phyloP scores from a whole-genome alignment of 257 asterid genomes.

The Lantana camara region DNA sequence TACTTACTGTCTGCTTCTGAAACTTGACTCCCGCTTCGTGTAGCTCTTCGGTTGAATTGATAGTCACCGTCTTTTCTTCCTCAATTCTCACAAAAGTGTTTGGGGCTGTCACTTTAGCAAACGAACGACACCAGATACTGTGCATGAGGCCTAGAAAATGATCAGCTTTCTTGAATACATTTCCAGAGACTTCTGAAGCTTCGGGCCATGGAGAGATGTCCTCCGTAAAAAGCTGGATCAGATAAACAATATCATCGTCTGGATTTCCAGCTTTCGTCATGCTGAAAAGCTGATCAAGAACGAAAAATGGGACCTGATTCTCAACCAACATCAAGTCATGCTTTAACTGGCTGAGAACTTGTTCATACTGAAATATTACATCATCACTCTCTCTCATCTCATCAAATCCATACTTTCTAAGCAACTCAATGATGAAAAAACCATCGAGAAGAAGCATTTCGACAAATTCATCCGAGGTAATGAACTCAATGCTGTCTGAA shows the following conservation, averaged over 20 bases:
- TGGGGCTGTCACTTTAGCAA: background rate
- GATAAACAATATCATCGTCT: no score
- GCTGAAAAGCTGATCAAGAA: slow-evolving; percentile 33
- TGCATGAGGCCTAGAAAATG: slow-evolving; percentile 39
- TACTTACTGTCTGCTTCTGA: background rate
- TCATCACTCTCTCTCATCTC: slow-evolving; percentile 17
- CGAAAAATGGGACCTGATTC: slow-evolving; percentile 48
- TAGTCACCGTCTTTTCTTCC: slow-evolving; percentile 18
- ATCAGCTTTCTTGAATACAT: background rate
- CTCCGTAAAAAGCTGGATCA: slow-evolving; percentile 17
- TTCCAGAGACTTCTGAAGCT: background rate
- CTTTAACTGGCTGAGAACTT: no score
- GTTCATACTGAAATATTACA: no score
- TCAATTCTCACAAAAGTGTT: background rate
- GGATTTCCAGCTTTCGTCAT: slow-evolving; percentile 36
- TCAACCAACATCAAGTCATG: no score
- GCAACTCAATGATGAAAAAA: slow-evolving; percentile 40
- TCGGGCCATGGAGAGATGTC: slow-evolving; percentile 36
- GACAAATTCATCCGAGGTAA: slow-evolving; percentile 24
- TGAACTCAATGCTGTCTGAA: slow-evolving; percentile 17
- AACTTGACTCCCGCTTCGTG: no score
- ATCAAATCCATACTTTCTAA: slow-evolving; percentile 24
- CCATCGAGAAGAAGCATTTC: slow-evolving; percentile 50
- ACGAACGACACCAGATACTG: slow-evolving; percentile 30
- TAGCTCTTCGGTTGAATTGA: slow-evolving; percentile 34